Conservation (phyloP, 208 protist genomes). For the Trypanosoma theileri region DNA sequence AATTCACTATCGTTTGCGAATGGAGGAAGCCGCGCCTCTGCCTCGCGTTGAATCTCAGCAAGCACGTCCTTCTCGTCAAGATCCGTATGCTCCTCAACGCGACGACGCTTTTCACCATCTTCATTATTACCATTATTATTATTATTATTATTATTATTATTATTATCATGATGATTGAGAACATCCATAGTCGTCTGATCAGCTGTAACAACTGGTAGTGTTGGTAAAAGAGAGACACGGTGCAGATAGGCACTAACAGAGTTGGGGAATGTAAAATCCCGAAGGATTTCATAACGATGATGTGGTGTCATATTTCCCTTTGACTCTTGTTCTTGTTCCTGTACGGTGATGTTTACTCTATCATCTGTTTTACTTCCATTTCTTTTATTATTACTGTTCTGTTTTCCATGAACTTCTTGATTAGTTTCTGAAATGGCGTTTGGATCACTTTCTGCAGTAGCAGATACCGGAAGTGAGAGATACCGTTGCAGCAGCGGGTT, state of each 20-base stretch:
- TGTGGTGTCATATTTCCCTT: background rate
- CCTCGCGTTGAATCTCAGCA: constrained; percentile 12
- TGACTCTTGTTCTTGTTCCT: background rate
- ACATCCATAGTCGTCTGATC: background rate
- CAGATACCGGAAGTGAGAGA: constrained; percentile 21
- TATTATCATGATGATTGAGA: background rate
- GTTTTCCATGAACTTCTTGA: background rate
- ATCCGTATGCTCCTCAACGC: constrained; percentile 5
- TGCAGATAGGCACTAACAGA: constrained; percentile 16
- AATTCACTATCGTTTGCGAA: constrained; percentile 71
- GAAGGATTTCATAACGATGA: constrained; percentile 16
- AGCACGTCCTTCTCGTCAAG: background rate
- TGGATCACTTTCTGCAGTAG: background rate
- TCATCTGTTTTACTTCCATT: background rate
- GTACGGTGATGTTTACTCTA: background rate
- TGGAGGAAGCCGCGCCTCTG: constrained; percentile 34
- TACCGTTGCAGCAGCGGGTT: constrained; percentile 43
- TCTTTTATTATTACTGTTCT: background rate
- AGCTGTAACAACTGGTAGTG: no score
- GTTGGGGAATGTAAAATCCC: constrained; percentile 23
- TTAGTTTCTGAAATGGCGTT: background rate
- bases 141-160: background rate
- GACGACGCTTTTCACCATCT: background rate
- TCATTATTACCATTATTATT: background rate
- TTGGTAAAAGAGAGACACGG: constrained; percentile 7